Conservation (phyloP, 2,329 filamentous ascomycete species). For the Sporothrix globosa region DNA sequence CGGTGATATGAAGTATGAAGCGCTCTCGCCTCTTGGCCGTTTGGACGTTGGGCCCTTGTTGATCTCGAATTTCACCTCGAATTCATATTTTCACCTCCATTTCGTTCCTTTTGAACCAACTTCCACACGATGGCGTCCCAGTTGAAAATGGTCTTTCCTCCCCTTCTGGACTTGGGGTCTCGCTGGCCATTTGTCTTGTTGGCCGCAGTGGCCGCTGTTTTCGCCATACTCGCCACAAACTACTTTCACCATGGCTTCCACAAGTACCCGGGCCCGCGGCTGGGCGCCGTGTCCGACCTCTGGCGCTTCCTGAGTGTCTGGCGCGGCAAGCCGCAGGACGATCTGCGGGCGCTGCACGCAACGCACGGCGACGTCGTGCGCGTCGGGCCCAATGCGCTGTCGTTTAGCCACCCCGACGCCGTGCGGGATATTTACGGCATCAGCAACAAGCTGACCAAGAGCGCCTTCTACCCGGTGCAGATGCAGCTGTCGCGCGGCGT, state of each 20-base stretch:
- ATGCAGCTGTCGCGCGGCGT: slow-evolving; percentile 28
- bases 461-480: slow-evolving; percentile 29
- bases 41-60: no score
- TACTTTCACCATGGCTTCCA: slow-evolving; percentile 61
- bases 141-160: not conserved
- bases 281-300: slow-evolving; percentile 69
- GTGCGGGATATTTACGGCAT: slow-evolving; percentile 77
- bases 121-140: not conserved
- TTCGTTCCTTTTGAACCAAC: not conserved
- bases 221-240: slow-evolving; percentile 43
- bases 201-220: slow-evolving; percentile 41
- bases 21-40: no score
- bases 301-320: slow-evolving; percentile 74
- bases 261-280: slow-evolving; percentile 70
- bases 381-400: slow-evolving; percentile 71
- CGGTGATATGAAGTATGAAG: not conserved
- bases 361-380: slow-evolving; percentile 74
- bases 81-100: no score
- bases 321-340: slow-evolving; percentile 64
- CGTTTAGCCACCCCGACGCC: slow-evolving; percentile 71
- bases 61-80: not conserved
- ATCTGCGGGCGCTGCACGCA: slow-evolving; percentile 67
- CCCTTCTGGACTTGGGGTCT: not conserved
- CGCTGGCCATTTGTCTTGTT: slow-evolving; percentile 42
- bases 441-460: slow-evolving; percentile 24